Conservation (phyloP, 2,329 filamentous ascomycete genomes). For the Monosporascus sp. region DNA sequence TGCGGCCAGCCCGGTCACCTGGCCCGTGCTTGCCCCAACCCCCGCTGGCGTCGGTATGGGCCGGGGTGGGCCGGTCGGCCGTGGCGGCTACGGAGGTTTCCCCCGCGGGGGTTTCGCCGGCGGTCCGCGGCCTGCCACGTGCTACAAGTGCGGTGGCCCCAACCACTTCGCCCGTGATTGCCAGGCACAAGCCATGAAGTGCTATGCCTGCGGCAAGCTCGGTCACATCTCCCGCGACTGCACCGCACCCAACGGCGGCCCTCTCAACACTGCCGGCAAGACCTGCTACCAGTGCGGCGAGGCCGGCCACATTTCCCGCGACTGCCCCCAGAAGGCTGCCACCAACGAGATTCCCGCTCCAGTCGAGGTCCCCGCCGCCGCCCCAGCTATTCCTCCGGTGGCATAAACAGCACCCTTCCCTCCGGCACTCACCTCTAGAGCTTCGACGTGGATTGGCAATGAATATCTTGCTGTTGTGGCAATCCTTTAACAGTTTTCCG, state of each 20-base stretch:
- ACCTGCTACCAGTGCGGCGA: slow-evolving; percentile 98
- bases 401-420: slow-evolving; percentile 15
- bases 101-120: slow-evolving; percentile 72
- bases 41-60: slow-evolving; percentile 58
- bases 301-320: slow-evolving; percentile 90
- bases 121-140: slow-evolving; percentile 62
- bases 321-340: slow-evolving; percentile 72
- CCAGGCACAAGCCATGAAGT: slow-evolving; percentile 98
- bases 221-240: slow-evolving; percentile 92
- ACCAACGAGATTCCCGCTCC: slow-evolving; percentile 40
- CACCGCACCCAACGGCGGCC: slow-evolving; percentile 92
- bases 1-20: slow-evolving; percentile 91
- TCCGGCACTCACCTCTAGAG: background rate
- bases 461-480: background rate
- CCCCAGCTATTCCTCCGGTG: slow-evolving; percentile 24
- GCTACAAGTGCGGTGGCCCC: slow-evolving; percentile 75
- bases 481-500: background rate
- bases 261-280: slow-evolving; percentile 93
- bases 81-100: slow-evolving; percentile 59
- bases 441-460: background rate
- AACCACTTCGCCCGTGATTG: slow-evolving; percentile 99
- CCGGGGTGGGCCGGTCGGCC: slow-evolving; percentile 61
- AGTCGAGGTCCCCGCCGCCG: slow-evolving; percentile 20
- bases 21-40: slow-evolving; percentile 83
- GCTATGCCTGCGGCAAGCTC: slow-evolving; percentile 93